Evolutionary conservation across 345 rosid genomes (phyloP).

Genomic region (Euphorbia lathyris): DNA sequence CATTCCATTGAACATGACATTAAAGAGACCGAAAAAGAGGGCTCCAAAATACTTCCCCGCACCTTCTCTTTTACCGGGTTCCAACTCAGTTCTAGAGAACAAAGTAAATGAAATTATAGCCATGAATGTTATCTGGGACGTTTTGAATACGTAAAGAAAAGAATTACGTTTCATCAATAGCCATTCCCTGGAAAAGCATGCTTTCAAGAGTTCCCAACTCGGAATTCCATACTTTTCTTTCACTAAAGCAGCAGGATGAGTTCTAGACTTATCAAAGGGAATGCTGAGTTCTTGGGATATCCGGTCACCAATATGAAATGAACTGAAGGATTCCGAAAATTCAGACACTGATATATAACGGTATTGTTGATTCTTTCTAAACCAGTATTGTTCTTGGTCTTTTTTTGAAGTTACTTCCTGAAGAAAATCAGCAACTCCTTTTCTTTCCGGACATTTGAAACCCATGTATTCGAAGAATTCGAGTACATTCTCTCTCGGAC

Average conservation of each 20-base stretch:
- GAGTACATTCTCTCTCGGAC: slow-evolving; percentile 57
- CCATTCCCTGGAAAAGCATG: slow-evolving; percentile 73
- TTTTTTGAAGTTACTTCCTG: slow-evolving; percentile 77
- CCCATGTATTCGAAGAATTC: slow-evolving; percentile 69
- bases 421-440: slow-evolving; percentile 73
- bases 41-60: slow-evolving; percentile 20
- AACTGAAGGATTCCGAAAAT: slow-evolving; percentile 43
- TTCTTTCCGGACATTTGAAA: slow-evolving; percentile 70
- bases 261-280: slow-evolving; percentile 54
- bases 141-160: slow-evolving; percentile 23
- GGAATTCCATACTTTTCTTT: slow-evolving; percentile 64
- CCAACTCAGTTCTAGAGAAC: slow-evolving; percentile 21
- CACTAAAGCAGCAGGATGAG: slow-evolving; percentile 64
- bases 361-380: slow-evolving; percentile 45
- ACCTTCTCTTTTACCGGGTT: slow-evolving; percentile 12
- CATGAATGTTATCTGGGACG: slow-evolving; percentile 19
- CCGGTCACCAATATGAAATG: slow-evolving; percentile 51
- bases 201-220: slow-evolving; percentile 59
- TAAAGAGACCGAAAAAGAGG: slow-evolving; percentile 16
- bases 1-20: slow-evolving; percentile 21
- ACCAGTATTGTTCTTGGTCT: slow-evolving; percentile 84
- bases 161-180: slow-evolving; percentile 56
- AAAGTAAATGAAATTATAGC: slow-evolving; percentile 14
- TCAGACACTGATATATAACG: slow-evolving; percentile 43
- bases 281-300: slow-evolving; percentile 41